Percentiles rank a stretch among this genome's conserved stretches.
Conservation (phyloP, 257 asterid species). For the Nicotiana benthamiana region DNA sequence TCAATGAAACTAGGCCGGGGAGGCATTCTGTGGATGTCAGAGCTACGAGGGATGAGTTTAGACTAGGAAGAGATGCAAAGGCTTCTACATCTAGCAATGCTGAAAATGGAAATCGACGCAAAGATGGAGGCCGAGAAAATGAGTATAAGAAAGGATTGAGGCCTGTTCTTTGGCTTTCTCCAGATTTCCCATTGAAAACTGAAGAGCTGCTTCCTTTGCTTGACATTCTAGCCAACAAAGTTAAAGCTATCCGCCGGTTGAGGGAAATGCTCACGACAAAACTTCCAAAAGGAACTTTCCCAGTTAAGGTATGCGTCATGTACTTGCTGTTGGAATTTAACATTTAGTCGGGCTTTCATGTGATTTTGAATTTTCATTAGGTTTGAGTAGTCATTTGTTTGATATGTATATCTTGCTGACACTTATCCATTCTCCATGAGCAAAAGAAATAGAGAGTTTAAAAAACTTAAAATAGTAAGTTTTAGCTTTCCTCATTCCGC, state of each 20-base stretch:
- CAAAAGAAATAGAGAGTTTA: background rate
- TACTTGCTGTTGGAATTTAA: background rate
- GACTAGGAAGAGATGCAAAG: slow-evolving; percentile 53
- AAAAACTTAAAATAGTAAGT: background rate
- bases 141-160: slow-evolving; percentile 96
- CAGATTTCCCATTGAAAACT: slow-evolving; percentile 74
- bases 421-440: background rate
- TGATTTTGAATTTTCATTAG: background rate
- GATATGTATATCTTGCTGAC: background rate
- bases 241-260: slow-evolving; percentile 78
- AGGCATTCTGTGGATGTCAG: slow-evolving; percentile 74
- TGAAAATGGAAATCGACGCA: slow-evolving; percentile 49
- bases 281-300: slow-evolving; percentile 86
- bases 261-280: slow-evolving; percentile 86
- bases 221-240: slow-evolving; percentile 92
- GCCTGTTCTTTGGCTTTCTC: slow-evolving; percentile 94
- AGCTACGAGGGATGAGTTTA: slow-evolving; percentile 59
- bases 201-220: slow-evolving; percentile 92
- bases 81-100: slow-evolving; percentile 46
- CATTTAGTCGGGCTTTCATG: background rate
- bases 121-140: slow-evolving; percentile 57
- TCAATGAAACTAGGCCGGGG: slow-evolving; percentile 40
- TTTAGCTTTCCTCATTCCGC: background rate
- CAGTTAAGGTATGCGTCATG: slow-evolving; percentile 66
- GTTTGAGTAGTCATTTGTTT: background rate